These are phyloP conservation scores for Zhuliangozyma blackwelliae DNA, from an alignment of 1,139 yeast genomes.

Conservation along the genomic window DNA sequence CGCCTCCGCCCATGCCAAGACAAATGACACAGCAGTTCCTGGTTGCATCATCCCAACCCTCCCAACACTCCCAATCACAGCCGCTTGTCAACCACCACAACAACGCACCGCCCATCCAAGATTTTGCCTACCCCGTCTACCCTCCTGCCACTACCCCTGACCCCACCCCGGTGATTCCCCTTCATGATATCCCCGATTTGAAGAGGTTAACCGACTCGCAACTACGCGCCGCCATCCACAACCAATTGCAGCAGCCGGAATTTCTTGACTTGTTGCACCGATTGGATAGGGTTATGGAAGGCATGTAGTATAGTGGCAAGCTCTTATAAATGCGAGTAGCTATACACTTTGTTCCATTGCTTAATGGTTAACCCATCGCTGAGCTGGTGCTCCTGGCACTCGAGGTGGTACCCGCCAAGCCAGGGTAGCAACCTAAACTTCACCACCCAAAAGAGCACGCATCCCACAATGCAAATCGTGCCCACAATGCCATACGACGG, in stretches of 20 bases:
- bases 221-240: slow-evolving; percentile 10
- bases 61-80: neutral
- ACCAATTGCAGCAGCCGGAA: slow-evolving; percentile 7
- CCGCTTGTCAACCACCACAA: neutral
- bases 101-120: neutral
- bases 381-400: slow-evolving; percentile 32
- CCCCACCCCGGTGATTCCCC: slow-evolving; percentile 1
- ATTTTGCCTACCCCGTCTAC: slow-evolving; percentile 1
- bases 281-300: slow-evolving; percentile 9
- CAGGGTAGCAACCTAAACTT: slow-evolving; percentile 45
- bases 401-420: slow-evolving; percentile 38
- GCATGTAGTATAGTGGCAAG: neutral
- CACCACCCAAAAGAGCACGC: slow-evolving; percentile 46
- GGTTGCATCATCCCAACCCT: neutral
- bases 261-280: slow-evolving; percentile 8
- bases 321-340: slow-evolving; percentile 4
- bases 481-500: slow-evolving; percentile 52
- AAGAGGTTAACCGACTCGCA: slow-evolving; percentile 10
- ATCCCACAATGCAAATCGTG: slow-evolving; percentile 26
- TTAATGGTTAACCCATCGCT: slow-evolving; percentile 55
- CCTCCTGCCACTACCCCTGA: slow-evolving; percentile 1
- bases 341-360: slow-evolving; percentile 34
- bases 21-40: too few species aligned
- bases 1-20: too few species aligned
- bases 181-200: slow-evolving; percentile 7